These are phyloP conservation scores for Naegleria gruberi DNA, from an alignment of 208 protist species.

Conservation along the genomic window DNA sequence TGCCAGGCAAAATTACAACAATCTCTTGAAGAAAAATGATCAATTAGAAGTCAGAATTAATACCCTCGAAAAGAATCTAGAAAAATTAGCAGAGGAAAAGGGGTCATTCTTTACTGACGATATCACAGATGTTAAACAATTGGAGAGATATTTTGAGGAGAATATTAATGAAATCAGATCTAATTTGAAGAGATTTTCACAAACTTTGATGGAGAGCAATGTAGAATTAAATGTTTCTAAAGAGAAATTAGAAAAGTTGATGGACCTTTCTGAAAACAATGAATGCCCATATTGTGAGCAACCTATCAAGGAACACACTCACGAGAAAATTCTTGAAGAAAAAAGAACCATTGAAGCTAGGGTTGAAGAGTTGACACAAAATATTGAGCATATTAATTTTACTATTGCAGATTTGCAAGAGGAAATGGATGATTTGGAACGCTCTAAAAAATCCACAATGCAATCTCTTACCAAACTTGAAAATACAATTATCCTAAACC, in stretches of 20 bases:
- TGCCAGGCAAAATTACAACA: not conserved
- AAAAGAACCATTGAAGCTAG: not conserved
- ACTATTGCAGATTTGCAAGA: not conserved
- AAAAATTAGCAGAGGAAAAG: not conserved
- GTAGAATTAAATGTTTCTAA: not conserved
- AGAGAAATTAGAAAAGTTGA: not conserved
- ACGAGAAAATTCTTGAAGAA: not conserved
- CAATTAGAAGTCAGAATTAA: not conserved
- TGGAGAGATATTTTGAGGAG: not conserved
- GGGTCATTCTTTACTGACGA: not conserved
- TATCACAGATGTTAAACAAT: not conserved
- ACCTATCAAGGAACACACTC: not conserved
- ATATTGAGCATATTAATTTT: not conserved
- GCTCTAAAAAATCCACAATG: not conserved
- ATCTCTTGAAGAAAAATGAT: not conserved
- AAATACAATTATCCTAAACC: not conserved
- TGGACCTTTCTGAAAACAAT: not conserved
- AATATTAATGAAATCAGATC: not conserved
- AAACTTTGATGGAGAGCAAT: not conserved
- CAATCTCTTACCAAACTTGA: not conserved
- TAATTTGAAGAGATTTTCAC: not conserved
- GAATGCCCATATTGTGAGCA: not conserved
- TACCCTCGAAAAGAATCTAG: not conserved
- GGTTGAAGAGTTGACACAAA: not conserved
- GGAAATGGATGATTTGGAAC: not conserved